Conservation (phyloP, 225 moss, liverwort and hornwort genomes). For the Sphagnum contortum region DNA sequence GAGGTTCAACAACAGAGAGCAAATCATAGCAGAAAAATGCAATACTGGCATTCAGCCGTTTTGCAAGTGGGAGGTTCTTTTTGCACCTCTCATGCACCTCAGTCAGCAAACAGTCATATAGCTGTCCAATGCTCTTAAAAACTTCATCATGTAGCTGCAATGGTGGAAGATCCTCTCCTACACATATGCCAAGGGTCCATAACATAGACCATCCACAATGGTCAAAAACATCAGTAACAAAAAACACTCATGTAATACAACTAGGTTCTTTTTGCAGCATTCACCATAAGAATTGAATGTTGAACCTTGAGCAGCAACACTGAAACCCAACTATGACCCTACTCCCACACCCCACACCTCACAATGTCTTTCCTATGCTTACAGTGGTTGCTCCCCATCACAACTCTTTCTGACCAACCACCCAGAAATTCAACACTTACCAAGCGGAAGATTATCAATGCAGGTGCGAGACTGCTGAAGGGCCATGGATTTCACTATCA, state of each 20-base stretch:
- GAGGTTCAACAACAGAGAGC: conserved; percentile 87
- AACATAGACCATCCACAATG: too few relatives aligned
- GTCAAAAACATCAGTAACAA: too few relatives aligned
- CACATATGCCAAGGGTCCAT: neutral
- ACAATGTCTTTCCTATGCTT: too few relatives aligned
- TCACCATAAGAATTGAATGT: too few relatives aligned
- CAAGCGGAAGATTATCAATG: conserved; percentile 69
- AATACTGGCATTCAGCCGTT: conserved; percentile 78
- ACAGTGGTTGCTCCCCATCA: too few relatives aligned
- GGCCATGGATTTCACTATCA: conserved; percentile 97
- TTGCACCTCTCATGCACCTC: conserved; percentile 99
- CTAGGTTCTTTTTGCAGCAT: too few relatives aligned
- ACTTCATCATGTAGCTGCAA: conserved; percentile 90
- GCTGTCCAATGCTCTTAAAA: conserved; percentile 92
- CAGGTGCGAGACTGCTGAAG: conserved; percentile 87
- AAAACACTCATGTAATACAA: too few relatives aligned
- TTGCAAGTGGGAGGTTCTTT: conserved; percentile 74
- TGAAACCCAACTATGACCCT: too few relatives aligned
- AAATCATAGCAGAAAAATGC: conserved; percentile 94
- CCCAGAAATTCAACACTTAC: conserved; percentile 15
- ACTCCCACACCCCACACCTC: too few relatives aligned
- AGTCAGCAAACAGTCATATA: conserved; percentile 90
- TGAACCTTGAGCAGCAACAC: too few relatives aligned
- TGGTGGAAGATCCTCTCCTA: conserved; percentile 92
- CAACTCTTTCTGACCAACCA: too few relatives aligned